Conservation (phyloP, 306 rosid species). For the Prunus padus region DNA sequence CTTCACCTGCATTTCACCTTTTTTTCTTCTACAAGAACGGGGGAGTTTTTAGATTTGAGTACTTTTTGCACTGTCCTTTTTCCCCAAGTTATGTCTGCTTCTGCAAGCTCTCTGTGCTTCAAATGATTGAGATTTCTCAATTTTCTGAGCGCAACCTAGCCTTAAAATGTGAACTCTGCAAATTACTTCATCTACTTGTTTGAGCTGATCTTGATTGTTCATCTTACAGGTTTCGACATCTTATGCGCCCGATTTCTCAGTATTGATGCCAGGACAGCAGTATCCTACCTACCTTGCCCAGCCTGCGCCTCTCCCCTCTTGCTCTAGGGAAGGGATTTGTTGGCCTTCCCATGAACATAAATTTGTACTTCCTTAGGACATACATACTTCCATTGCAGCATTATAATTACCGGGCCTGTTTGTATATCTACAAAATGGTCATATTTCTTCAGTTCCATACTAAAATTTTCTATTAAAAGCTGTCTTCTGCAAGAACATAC, state of each 20-base stretch:
- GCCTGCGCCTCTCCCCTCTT: constrained; percentile 87
- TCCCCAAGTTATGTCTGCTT: too few species aligned
- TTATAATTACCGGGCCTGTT: neutral
- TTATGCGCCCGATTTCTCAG: constrained; percentile 66
- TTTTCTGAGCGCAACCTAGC: too few species aligned
- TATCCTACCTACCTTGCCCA: constrained; percentile 81
- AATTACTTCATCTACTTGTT: neutral
- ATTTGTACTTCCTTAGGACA: constrained; percentile 47
- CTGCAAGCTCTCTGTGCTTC: too few species aligned
- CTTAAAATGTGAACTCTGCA: neutral
- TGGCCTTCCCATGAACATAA: constrained; percentile 77
- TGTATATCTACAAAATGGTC: constrained; percentile 28
- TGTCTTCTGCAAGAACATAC: too few species aligned
- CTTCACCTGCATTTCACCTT: too few species aligned
- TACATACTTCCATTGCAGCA: constrained; percentile 12
- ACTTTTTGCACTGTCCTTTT: too few species aligned
- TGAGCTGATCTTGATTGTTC: constrained; percentile 5
- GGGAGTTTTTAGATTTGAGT: too few species aligned
- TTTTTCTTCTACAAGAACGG: too few species aligned
- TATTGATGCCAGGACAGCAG: constrained; percentile 90
- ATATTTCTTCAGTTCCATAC: neutral
- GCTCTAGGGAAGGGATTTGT: constrained; percentile 59
- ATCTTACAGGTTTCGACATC: constrained; percentile 47
- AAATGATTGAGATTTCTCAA: too few species aligned
- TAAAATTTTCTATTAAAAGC: neutral